A percentile compares a stretch with the other conserved stretches of the same genome.
phyloP scores from a whole-genome alignment of 2,329 filamentous ascomycete genomes.

The Aspergillus ochraceoroseus region DNA sequence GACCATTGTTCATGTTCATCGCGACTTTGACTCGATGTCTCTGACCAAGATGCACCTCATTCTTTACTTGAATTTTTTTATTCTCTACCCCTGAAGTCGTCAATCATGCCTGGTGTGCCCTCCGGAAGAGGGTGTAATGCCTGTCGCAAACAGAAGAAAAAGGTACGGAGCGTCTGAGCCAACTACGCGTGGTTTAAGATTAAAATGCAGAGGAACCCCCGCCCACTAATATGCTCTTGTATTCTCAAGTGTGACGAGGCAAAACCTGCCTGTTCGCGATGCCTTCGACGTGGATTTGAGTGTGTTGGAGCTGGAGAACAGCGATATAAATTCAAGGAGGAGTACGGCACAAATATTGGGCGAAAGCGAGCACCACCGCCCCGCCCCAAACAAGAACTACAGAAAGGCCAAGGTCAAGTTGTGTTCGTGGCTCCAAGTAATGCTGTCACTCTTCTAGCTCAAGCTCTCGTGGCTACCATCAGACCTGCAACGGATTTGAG shows the following conservation, averaged over 20 bases:
- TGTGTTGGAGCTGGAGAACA: constrained; percentile 48
- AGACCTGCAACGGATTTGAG: constrained; percentile 41
- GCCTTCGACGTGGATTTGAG: constrained; percentile 42
- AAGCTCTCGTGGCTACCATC: constrained; percentile 34
- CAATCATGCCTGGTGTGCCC: constrained; percentile 50
- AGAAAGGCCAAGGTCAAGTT: neutral
- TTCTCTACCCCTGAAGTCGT: neutral
- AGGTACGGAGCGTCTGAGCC: constrained; percentile 34
- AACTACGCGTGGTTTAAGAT: neutral
- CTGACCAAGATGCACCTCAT: too few relatives aligned
- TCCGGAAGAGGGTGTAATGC: constrained; percentile 49
- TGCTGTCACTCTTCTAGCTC: constrained; percentile 29
- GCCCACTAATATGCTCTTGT: neutral
- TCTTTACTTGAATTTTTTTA: too few relatives aligned
- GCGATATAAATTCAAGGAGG: constrained; percentile 49
- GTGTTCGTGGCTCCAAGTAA: constrained; percentile 27
- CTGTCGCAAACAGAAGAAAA: constrained; percentile 53
- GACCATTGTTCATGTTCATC: neutral
- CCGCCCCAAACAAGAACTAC: neutral
- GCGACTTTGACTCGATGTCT: neutral
- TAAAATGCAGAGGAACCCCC: neutral
- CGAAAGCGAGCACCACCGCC: constrained; percentile 1
- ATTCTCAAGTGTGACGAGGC: constrained; percentile 46
- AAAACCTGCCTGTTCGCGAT: constrained; percentile 46
- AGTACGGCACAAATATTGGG: constrained; percentile 14